Percentiles rank a stretch among this genome's conserved stretches.
These are phyloP conservation scores for Debaryomyces singareniensis DNA, from an alignment of 1,139 yeast species.

Conservation along the genomic window DNA sequence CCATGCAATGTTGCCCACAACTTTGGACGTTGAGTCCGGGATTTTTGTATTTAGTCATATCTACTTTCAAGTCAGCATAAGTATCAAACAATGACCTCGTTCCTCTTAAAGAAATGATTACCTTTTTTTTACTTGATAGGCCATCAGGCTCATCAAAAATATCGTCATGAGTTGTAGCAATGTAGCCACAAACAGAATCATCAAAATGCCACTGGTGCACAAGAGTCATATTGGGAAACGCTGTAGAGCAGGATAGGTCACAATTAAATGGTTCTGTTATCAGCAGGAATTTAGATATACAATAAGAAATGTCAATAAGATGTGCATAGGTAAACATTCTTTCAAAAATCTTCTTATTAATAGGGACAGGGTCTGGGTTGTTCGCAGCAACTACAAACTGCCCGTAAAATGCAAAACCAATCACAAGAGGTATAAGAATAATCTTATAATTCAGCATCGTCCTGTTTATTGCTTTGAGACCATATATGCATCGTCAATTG, in stretches of 20 bases:
- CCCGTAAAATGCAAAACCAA: too few relatives aligned
- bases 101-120: slow-evolving; percentile 41
- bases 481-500: too few relatives aligned
- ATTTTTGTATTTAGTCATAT: slow-evolving; percentile 28
- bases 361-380: slow-evolving; percentile 6
- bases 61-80: slow-evolving; percentile 38
- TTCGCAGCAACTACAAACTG: not conserved
- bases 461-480: too few relatives aligned
- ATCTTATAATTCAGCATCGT: too few relatives aligned
- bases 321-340: slow-evolving; percentile 39
- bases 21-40: slow-evolving; percentile 15
- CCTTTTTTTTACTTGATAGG: slow-evolving; percentile 17
- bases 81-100: slow-evolving; percentile 44
- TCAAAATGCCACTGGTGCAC: slow-evolving; percentile 43
- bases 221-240: slow-evolving; percentile 37
- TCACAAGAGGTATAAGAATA: too few relatives aligned
- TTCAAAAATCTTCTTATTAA: slow-evolving; percentile 19
- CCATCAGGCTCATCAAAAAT: slow-evolving; percentile 14
- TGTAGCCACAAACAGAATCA: slow-evolving; percentile 34
- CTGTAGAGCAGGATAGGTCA: slow-evolving; percentile 30
- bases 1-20: slow-evolving; percentile 35
- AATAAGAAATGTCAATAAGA: slow-evolving; percentile 44
- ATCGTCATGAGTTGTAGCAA: slow-evolving; percentile 27
- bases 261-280: slow-evolving; percentile 42
- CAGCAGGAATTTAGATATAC: slow-evolving; percentile 30